Evolutionary conservation across 164 flowering plant genomes (phyloP), one percentile per base, ranked within the genome.

Genomic region (Echeveria elegans): DNA sequence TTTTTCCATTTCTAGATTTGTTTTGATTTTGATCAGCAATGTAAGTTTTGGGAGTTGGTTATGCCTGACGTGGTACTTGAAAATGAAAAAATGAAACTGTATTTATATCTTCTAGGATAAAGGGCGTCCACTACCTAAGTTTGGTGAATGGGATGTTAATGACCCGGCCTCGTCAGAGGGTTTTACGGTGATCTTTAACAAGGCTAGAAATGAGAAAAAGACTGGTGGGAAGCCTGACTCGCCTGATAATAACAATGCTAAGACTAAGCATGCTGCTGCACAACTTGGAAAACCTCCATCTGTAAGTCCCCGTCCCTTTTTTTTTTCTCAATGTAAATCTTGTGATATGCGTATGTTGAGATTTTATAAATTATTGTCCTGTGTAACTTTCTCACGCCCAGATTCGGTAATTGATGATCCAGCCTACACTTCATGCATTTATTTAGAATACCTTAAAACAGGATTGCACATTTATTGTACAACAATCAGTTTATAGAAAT

Each of bases 61-160:
- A 45, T 23, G 28, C 8, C 10, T 52, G 58, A 6, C 23, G 9
- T 52, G 61, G 7, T 10, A 26, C 7, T 56, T 56, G 30, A 28
- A 56, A 14, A 32, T 8, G n/a, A 26, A 10, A 15, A 5, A 32
- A 14, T 56, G 15, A 12, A 14, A 12, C 4, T 56, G 61, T 19
- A 34, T 3, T 34, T 34, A 34, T 34, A n/a, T 63, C 38, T 63
- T 34, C 45, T 24, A 63, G 66, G 66, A 63, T 34, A 63, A 19
- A 63, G 66, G 66, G 8, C 66, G 45, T 9, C 45, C 66, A 63
- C 66, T 63, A 21, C 66, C 66, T n/a, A 63, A 63, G 66, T 63
- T 63, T 63, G 66, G 66, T 40, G 66, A 63, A 63, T 63, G 66
- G 66, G 66, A 63, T 63, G 66, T 63, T 40, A 63, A 63, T 3